Conservation (phyloP, 2,329 filamentous ascomycete genomes). For the Botrytis fabae region DNA sequence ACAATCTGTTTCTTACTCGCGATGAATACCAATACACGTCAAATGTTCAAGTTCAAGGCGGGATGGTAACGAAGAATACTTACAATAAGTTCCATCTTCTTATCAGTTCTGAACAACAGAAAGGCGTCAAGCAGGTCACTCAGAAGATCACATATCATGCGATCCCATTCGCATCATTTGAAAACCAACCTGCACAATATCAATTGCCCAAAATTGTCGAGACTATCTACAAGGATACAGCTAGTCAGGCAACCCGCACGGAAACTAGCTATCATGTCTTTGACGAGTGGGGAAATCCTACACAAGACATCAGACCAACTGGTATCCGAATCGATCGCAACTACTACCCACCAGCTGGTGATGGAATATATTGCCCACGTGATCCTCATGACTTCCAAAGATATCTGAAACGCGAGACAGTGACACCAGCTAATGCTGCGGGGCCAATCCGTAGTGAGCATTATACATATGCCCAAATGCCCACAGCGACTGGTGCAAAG, state of each 20-base stretch:
- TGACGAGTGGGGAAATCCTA: slow-evolving; percentile 21
- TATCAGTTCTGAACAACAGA: slow-evolving; percentile 16
- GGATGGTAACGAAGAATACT: slow-evolving; percentile 4
- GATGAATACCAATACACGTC: slow-evolving; percentile 18
- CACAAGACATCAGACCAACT: slow-evolving; percentile 2
- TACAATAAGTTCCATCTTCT: slow-evolving; percentile 23
- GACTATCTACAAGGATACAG: slow-evolving; percentile 11
- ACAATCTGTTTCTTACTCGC: slow-evolving; percentile 4
- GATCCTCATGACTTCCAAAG: slow-evolving; percentile 19
- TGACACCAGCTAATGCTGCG: not conserved
- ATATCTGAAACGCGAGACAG: slow-evolving; percentile 16
- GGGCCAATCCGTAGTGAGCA: slow-evolving; percentile 7
- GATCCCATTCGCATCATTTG: slow-evolving; percentile 9
- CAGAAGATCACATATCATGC: slow-evolving; percentile 20
- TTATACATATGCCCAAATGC: slow-evolving; percentile 16
- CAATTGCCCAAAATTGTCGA: slow-evolving; percentile 17
- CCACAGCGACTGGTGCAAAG: slow-evolving; percentile 4
- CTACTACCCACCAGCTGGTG: slow-evolving; percentile 14
- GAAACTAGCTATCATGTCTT: slow-evolving; percentile 11
- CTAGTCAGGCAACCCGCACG: not conserved
- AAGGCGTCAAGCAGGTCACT: slow-evolving; percentile 11
- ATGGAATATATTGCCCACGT: slow-evolving; percentile 4
- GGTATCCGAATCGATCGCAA: slow-evolving; percentile 11
- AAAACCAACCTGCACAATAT: slow-evolving; percentile 14
- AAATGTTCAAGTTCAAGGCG: slow-evolving; percentile 16